phyloP scores from a whole-genome alignment of 176 grass and related monocot genomes.

The Avena sativa region DNA sequence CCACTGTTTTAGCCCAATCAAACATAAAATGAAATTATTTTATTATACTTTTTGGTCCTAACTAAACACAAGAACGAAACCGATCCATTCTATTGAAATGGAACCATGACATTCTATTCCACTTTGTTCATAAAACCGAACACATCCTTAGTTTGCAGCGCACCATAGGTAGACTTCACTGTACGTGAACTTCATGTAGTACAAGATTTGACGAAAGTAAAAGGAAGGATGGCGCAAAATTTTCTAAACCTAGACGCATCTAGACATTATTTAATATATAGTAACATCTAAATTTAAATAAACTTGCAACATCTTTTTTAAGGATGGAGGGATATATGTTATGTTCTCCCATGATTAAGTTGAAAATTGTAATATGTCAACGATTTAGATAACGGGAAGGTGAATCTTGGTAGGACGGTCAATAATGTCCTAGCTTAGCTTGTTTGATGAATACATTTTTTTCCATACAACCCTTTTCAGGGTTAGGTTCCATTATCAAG shows the following conservation, averaged over 20 bases:
- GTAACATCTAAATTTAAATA: too few relatives aligned
- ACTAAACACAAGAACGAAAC: too few relatives aligned
- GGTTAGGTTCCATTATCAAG: too few relatives aligned
- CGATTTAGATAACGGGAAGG: not conserved
- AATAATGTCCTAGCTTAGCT: not conserved
- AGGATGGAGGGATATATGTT: not conserved
- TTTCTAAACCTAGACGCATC: not conserved
- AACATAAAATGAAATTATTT: too few relatives aligned
- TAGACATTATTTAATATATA: too few relatives aligned
- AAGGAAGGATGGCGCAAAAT: not conserved
- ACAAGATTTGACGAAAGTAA: not conserved
- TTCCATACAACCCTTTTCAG: too few relatives aligned
- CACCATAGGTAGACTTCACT: not conserved
- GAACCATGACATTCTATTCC: too few relatives aligned
- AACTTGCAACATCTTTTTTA: too few relatives aligned
- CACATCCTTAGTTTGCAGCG: not conserved
- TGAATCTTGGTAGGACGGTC: not conserved
- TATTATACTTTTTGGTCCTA: too few relatives aligned
- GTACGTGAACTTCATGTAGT: not conserved
- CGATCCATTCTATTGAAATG: too few relatives aligned
- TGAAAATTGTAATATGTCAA: not conserved
- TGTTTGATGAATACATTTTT: not conserved
- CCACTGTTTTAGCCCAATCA: too few relatives aligned
- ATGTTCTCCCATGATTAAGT: not conserved
- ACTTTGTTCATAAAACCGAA: too few relatives aligned